Conservation (phyloP, 148 eudicot species). For the Salicornia ramosissima region DNA sequence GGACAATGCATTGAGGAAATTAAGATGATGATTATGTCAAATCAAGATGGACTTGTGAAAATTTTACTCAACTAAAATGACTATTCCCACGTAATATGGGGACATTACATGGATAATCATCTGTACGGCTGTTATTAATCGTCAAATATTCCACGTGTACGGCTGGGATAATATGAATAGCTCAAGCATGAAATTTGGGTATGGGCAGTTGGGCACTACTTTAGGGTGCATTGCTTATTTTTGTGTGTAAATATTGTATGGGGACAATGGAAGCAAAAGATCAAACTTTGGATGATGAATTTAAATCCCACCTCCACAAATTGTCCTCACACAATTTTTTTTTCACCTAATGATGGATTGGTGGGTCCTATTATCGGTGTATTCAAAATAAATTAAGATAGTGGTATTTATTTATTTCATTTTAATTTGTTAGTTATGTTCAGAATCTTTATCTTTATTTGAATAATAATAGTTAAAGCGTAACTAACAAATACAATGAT, state of each 20-base stretch:
- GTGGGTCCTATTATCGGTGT: too few species aligned
- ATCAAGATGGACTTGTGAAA: neutral
- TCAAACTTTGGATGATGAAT: neutral
- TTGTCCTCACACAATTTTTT: neutral
- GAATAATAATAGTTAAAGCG: too few species aligned
- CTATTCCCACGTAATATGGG: constrained; percentile 11
- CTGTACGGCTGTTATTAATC: neutral
- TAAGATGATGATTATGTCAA: neutral
- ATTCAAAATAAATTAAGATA: too few species aligned
- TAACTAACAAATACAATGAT: too few species aligned
- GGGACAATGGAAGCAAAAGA: constrained; percentile 24
- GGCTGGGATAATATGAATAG: constrained; percentile 2
- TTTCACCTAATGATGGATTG: too few species aligned
- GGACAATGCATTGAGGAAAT: constrained; percentile 3
- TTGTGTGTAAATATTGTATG: constrained; percentile 24
- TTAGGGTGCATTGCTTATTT: constrained; percentile 25
- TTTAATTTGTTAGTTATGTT: too few species aligned
- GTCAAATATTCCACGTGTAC: neutral
- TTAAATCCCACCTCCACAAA: neutral
- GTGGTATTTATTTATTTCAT: too few species aligned
- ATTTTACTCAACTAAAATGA: neutral
- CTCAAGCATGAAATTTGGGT: too few species aligned
- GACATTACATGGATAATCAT: neutral
- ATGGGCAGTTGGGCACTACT: constrained; percentile 17
- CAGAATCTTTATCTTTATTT: too few species aligned